Evolutionary conservation across 2,329 filamentous ascomycete genomes (phyloP).

Genomic region (Fusarium verrucosum): DNA sequence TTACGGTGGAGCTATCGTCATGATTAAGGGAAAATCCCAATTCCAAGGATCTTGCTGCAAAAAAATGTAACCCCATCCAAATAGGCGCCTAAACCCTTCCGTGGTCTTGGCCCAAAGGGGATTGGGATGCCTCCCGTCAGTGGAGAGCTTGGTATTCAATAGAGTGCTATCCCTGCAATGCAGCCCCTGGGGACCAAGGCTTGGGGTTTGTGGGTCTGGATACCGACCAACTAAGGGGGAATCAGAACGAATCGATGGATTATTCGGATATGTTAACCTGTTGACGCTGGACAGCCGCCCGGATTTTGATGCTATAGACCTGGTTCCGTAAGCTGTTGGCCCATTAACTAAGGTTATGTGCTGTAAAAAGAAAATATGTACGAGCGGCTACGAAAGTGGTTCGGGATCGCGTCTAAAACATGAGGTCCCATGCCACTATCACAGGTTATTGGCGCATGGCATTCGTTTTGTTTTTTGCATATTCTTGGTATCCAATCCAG

Average conservation of each 20-base stretch:
- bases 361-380: not conserved
- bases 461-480: conserved; percentile 6
- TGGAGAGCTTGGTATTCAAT: conserved; percentile 8
- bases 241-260: conserved; percentile 3
- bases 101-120: conserved; percentile 7
- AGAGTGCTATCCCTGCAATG: conserved; percentile 4
- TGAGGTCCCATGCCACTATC: not conserved
- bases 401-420: not conserved
- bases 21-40: conserved; percentile 39
- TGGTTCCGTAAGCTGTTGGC: not conserved
- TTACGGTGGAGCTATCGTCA: conserved; percentile 25
- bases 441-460: conserved; percentile 15
- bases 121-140: not conserved
- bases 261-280: not conserved
- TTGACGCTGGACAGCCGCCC: conserved; percentile 28
- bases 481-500: conserved; percentile 10
- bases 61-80: not conserved
- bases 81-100: conserved; percentile 13
- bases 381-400: conserved; percentile 10
- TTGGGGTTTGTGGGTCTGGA: conserved; percentile 2
- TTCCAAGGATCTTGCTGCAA: conserved; percentile 32
- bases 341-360: not conserved
- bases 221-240: not conserved
- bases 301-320: conserved; percentile 20
- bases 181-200: conserved; percentile 15